A percentile compares a stretch with the other conserved stretches of the same genome.
phyloP scores from a whole-genome alignment of 2,329 filamentous ascomycete species.

The Grosmannia huntii region DNA sequence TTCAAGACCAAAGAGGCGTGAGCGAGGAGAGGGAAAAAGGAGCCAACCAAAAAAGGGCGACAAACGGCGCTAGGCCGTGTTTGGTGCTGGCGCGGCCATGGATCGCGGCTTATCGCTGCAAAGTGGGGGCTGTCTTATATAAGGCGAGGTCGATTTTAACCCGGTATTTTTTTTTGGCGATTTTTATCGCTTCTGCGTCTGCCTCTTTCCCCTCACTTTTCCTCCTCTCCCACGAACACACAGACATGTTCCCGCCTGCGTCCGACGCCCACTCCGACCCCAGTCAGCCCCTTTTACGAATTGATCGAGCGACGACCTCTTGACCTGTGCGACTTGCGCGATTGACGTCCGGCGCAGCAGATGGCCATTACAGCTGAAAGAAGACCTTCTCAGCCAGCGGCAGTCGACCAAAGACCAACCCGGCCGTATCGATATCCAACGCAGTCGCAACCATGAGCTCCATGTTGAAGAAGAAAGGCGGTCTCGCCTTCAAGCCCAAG shows the following conservation, averaged over 20 bases:
- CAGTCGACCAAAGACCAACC: no score
- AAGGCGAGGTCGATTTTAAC: background rate
- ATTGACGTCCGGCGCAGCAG: background rate
- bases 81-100: background rate
- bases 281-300: background rate
- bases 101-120: slow-evolving; percentile 6
- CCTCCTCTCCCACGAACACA: background rate
- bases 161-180: background rate
- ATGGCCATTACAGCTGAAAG: background rate
- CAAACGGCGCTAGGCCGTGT: slow-evolving; percentile 5
- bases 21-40: slow-evolving; percentile 7
- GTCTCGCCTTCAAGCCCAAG: slow-evolving; percentile 58
- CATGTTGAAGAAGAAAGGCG: slow-evolving; percentile 55
- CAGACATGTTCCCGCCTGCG: background rate
- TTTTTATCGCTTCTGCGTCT: background rate
- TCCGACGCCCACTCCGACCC: background rate
- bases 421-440: no score
- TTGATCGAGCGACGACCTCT: no score
- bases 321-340: no score
- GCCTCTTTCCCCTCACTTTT: background rate
- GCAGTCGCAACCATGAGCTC: slow-evolving; percentile 11
- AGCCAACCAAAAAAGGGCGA: slow-evolving; percentile 4
- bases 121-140: slow-evolving; percentile 2
- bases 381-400: no score
- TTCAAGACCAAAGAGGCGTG: slow-evolving; percentile 3